Evolutionary conservation across 2,329 filamentous ascomycete species (phyloP).

Genomic region (Apiospora hydei): DNA sequence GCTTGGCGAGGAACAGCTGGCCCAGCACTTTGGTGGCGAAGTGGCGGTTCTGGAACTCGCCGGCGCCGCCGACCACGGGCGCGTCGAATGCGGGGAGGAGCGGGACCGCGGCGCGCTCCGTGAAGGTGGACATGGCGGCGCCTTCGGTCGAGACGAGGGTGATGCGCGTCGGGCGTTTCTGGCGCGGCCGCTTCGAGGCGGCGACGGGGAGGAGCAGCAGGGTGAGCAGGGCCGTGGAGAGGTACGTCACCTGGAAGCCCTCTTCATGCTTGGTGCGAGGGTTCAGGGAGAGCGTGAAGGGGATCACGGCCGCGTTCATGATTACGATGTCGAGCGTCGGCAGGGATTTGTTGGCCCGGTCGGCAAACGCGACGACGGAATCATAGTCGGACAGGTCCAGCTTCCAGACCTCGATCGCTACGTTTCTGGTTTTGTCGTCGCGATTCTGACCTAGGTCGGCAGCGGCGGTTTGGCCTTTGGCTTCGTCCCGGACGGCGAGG

Average conservation of each 20-base stretch:
- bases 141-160: constrained; percentile 35
- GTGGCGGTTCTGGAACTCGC: neutral
- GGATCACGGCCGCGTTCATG: constrained; percentile 40
- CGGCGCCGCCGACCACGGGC: neutral
- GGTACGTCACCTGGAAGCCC: constrained; percentile 58
- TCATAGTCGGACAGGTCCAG: constrained; percentile 49
- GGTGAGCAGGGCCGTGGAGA: constrained; percentile 56
- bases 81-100: constrained; percentile 22
- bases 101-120: constrained; percentile 27
- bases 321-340: constrained; percentile 48
- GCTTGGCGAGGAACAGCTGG: neutral
- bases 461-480: constrained; percentile 35
- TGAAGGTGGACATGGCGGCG: constrained; percentile 25
- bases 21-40: constrained; percentile 27
- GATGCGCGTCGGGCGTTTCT: constrained; percentile 1
- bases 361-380: constrained; percentile 47
- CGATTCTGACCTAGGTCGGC: neutral
- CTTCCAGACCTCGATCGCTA: constrained; percentile 48
- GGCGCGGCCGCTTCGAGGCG: constrained; percentile 42
- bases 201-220: constrained; percentile 54
- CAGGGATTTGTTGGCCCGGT: constrained; percentile 38
- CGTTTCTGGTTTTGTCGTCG: neutral
- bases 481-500: constrained; percentile 40
- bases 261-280: constrained; percentile 46
- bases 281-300: constrained; percentile 31